Evolutionary conservation across 208 protist genomes (phyloP), one percentile per base, ranked within the genome.

Genomic region (Pavlovales sp.): DNA sequence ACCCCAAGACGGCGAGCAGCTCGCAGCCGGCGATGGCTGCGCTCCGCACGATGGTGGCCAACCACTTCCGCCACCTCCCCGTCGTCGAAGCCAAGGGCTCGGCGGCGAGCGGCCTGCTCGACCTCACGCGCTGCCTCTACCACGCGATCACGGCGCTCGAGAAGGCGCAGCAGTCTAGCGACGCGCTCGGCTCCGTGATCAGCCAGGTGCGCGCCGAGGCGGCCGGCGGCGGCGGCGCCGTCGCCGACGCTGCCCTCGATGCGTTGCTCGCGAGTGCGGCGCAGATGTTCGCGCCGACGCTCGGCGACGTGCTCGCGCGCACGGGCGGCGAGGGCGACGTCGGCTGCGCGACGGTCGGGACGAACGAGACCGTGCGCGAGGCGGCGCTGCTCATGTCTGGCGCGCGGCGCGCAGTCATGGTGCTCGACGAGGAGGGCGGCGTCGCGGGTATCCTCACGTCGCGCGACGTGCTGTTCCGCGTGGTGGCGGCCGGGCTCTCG

Each of bases 91-190:
- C 7, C n/a, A n/a, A n/a, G n/a, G 57, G 57, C 57, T 57, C 44
- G 20, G 44, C 7, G 22, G 57, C 1, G 14, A 5, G 2, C 22
- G 39, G 36, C 37, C 14, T 81, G 39, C 77, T 81, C 77, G 77
- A 81, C 41, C 28, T 81, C 14, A n/a, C 34, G 5, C 34, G 37
- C 37, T 81, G 77, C 39, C 77, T 81, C 37, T 81, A 81, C 41
- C 39, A 81, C 77, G 77, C 77, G 28, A 81, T 81, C 77, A 28
- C 77, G 7, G 1, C 10, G 40, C 77, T 81, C 77, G 77, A 81
- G 77, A 36, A 39, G 22, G 57, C 14, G 14, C 26, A 32, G 57
- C 2, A 32, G 22, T 71, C 57, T 2, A 28, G 18, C 26, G 57
- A 8, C 14, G 57, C 57, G 18, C 7, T 71, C 57, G 57, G 57